These are phyloP conservation scores for Pestalotiopsis sp. DNA, from an alignment of 2,329 filamentous ascomycete species.

Conservation along the genomic window DNA sequence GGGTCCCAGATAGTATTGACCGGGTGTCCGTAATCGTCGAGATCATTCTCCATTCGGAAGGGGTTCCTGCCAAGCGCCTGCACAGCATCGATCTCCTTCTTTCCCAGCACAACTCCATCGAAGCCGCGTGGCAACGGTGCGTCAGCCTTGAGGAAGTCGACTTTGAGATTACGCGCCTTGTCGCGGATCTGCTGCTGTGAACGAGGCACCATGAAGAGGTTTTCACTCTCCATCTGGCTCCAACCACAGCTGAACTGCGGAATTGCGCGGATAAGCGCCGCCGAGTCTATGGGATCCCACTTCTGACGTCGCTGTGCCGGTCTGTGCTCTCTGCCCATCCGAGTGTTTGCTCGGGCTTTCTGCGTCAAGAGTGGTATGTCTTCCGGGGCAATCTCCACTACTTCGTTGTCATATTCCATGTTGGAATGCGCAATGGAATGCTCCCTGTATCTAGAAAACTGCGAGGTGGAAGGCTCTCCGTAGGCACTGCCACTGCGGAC, in stretches of 20 bases:
- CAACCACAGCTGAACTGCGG: slow-evolving; percentile 40
- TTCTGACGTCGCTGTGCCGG: slow-evolving; percentile 35
- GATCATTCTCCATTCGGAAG: slow-evolving; percentile 47
- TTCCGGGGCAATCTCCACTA: background rate
- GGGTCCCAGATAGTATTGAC: slow-evolving; percentile 36
- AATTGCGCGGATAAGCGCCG: slow-evolving; percentile 46
- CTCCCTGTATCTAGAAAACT: background rate
- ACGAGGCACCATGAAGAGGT: slow-evolving; percentile 45
- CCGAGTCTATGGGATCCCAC: slow-evolving; percentile 48
- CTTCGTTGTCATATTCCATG: background rate
- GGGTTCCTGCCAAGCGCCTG: slow-evolving; percentile 51
- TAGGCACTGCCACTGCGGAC: background rate
- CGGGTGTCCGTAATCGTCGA: slow-evolving; percentile 41
- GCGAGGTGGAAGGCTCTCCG: background rate
- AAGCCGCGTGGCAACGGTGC: slow-evolving; percentile 48
- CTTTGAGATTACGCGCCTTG: slow-evolving; percentile 61
- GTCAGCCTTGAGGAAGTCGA: slow-evolving; percentile 51
- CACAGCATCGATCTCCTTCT: slow-evolving; percentile 51
- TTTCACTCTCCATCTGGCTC: slow-evolving; percentile 38
- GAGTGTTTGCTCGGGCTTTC: background rate
- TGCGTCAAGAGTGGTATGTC: background rate
- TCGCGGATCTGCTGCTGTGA: slow-evolving; percentile 61
- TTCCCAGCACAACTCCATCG: slow-evolving; percentile 51
- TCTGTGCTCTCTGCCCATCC: slow-evolving; percentile 23
- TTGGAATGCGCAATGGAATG: background rate